Base-by-base conservation (phyloP, 345 rosid species). In the Syzygium oleosum region DNA sequence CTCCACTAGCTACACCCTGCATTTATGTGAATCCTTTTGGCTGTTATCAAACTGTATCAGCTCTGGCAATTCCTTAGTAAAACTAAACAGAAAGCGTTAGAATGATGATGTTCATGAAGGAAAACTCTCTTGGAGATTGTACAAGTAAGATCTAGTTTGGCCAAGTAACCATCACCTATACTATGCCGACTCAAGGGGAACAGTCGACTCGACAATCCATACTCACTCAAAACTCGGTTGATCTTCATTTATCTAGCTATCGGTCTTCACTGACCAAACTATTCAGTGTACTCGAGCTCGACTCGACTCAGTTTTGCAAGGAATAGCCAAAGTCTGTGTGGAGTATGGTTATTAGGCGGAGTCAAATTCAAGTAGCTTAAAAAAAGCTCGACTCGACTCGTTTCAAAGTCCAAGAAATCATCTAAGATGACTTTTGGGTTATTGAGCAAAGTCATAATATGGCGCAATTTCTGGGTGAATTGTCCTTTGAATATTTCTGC, bases 1-100 rank as follows among this genome's bases (percentile, higher is more conserved):
- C 94, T 90, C 95, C 95, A 59, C 95, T 89, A 63, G 87, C 85
- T 25, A 88, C 87, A 43, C 92, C 93, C 94, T 94, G 91, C 51
- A 84, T 11, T 34, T 43, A 53, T 38, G 43, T 8, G 8, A 51
- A 63, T n/a, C 38, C 22, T 41, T 27, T 49, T 15, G 31, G 13
- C 56, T 22, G 58, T 51, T 51, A 84, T 5, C 13, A 25, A 41
- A 31, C 41, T 29, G 59, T 9, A 29, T 52, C 38, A 52, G 22
- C 58, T 84, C 23, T 34, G 49, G 80, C 80, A 38, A 73, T 73
- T 1, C 80, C 49, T 73, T 19, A 9, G 80, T 9, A 73, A 34
- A 19, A 73, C 80, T 17, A 34, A 73, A 73, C 10, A 17, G 80
- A 73, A 34, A 21, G 49, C 25, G 80, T 73, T 34, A 49, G 25